These are phyloP conservation scores for Asparagopsis taxiformis DNA, from an alignment of 31 red algal genomes.

Conservation along the genomic window DNA sequence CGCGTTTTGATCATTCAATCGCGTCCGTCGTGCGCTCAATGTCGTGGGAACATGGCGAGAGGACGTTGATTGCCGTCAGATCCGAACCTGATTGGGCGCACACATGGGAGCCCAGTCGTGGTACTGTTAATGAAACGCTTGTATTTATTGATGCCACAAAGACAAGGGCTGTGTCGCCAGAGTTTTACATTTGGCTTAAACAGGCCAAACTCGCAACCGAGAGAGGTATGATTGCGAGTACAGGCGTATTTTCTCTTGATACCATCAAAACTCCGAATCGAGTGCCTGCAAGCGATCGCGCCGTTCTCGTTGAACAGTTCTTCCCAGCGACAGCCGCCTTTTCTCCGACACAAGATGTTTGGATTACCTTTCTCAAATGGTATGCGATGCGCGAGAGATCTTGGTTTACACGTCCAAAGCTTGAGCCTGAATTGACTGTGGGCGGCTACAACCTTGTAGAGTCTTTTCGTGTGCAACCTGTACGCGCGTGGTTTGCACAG, in stretches of 20 bases:
- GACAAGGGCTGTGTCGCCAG: conserved; percentile 19
- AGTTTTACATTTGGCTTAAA: conserved; percentile 46
- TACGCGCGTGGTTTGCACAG: conserved; percentile 56
- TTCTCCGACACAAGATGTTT: conserved; percentile 62
- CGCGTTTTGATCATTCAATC: conserved; percentile 57
- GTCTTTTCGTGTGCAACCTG: conserved; percentile 13
- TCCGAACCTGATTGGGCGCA: conserved; percentile 40
- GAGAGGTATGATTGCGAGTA: conserved; percentile 43
- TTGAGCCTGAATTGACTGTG: conserved; percentile 2
- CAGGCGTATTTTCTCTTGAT: conserved; percentile 43
- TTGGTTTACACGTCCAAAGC: conserved; percentile 18
- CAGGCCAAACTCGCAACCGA: conserved; percentile 10
- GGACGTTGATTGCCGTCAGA: conserved; percentile 37
- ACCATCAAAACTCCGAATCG: conserved; percentile 14
- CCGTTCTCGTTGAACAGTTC: conserved; percentile 50
- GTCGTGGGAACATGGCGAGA: conserved; percentile 34
- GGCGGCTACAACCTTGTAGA: conserved; percentile 36
- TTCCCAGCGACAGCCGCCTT: conserved; percentile 46
- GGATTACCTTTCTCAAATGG: conserved; percentile 66
- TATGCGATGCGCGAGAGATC: conserved; percentile 9
- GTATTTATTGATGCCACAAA: conserved; percentile 49
- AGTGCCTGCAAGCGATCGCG: conserved; percentile 25
- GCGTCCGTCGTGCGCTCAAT: conserved; percentile 10
- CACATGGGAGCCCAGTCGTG: conserved; percentile 41
- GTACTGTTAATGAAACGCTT: conserved; percentile 42